A percentile compares a stretch with the other conserved stretches of the same genome.
Evolutionary conservation across 2,329 filamentous ascomycete genomes (phyloP).

Genomic region (Arthrobotrys pseudoclavata): DNA sequence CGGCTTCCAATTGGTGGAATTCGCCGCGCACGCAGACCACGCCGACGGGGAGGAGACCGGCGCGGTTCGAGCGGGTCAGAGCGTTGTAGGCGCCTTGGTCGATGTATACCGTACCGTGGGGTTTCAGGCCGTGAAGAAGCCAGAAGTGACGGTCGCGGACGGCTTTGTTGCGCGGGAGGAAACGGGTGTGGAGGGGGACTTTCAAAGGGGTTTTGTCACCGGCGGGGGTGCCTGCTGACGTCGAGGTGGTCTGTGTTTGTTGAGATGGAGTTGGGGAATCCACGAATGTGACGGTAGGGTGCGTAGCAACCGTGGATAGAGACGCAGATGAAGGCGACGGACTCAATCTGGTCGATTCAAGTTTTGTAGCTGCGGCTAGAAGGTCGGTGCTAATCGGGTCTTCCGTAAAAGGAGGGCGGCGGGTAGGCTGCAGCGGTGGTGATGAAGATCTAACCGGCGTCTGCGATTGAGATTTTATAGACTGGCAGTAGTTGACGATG

Average conservation of each 20-base stretch:
- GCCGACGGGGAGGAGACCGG: conserved; percentile 89
- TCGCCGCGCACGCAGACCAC: conserved; percentile 88
- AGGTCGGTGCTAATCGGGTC: conserved; percentile 51
- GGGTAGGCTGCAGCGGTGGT: conserved; percentile 74
- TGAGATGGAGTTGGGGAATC: conserved; percentile 35
- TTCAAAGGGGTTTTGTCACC: conserved; percentile 11
- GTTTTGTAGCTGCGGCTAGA: conserved; percentile 41
- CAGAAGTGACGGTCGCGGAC: conserved; percentile 91
- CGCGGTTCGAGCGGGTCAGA: conserved; percentile 77
- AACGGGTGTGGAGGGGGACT: conserved; percentile 85
- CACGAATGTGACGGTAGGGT: conserved; percentile 28
- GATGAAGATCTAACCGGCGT: conserved; percentile 43
- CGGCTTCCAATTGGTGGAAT: conserved; percentile 93
- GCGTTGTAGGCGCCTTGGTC: conserved; percentile 89
- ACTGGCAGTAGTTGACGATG: conserved; percentile 85
- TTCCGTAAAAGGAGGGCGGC: conserved; percentile 76
- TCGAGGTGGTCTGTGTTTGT: background rate
- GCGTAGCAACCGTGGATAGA: conserved; percentile 34
- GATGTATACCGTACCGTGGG: conserved; percentile 92
- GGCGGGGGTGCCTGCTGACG: conserved; percentile 12
- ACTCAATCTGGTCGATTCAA: conserved; percentile 58
- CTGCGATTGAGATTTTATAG: conserved; percentile 68
- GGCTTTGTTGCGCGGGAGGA: conserved; percentile 84
- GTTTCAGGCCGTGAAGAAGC: conserved; percentile 90
- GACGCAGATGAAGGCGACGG: conserved; percentile 61